phyloP scores from a whole-genome alignment of 2,329 filamentous ascomycete species.

The Fusarium veterinarium region DNA sequence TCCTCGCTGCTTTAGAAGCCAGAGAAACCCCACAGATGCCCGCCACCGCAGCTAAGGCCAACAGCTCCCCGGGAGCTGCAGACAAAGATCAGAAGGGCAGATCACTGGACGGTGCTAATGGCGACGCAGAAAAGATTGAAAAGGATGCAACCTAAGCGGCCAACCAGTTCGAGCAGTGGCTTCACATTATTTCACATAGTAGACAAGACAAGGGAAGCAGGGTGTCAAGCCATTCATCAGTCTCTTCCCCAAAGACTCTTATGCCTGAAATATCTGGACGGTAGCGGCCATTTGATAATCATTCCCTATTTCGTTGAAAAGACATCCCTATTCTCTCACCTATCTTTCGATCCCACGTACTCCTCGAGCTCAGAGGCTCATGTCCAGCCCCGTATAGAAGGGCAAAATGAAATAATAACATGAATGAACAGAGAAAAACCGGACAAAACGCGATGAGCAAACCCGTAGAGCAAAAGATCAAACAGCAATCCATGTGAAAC shows the following conservation, averaged over 20 bases:
- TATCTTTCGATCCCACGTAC: conserved; percentile 17
- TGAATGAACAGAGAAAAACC: background rate
- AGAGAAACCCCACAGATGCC: conserved; percentile 12
- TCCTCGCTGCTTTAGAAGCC: conserved; percentile 62
- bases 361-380: conserved; percentile 24
- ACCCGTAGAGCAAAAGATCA: background rate
- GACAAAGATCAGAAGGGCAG: conserved; percentile 2
- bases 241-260: conserved; percentile 9
- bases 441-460: background rate
- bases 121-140: conserved; percentile 4
- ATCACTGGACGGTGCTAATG: background rate
- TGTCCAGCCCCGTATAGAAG: conserved; percentile 5
- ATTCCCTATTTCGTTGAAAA: conserved; percentile 3
- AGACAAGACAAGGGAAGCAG: background rate
- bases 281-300: conserved; percentile 1
- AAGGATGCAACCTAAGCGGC: conserved; percentile 9
- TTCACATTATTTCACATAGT: background rate
- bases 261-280: conserved; percentile 10
- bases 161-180: background rate
- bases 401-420: background rate
- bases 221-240: conserved; percentile 1
- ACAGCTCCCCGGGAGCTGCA: background rate
- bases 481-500: conserved; percentile 4
- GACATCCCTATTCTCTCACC: background rate
- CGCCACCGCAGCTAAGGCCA: background rate